Evolutionary conservation across 108 stramenopile species (phyloP).

Genomic region (Bacterosira constricta): DNA sequence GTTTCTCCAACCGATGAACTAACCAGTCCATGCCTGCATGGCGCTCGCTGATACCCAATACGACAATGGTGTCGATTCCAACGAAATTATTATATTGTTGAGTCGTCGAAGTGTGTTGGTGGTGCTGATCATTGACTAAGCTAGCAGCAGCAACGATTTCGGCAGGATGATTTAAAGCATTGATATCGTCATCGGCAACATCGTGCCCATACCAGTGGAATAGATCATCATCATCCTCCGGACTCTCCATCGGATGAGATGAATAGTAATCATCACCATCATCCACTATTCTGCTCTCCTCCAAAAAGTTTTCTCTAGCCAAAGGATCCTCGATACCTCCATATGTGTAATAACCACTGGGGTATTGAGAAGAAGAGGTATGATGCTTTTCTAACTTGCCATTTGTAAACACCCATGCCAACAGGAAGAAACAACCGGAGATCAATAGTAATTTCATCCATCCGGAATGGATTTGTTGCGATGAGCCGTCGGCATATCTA

Average conservation of each 20-base stretch:
- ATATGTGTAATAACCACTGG: conserved; percentile 9
- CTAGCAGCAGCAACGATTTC: background rate
- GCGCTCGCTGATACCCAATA: conserved; percentile 29
- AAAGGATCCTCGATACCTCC: conserved; percentile 24
- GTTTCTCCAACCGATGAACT: conserved; percentile 23
- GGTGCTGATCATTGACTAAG: background rate
- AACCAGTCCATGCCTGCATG: conserved; percentile 32
- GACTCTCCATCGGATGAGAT: background rate
- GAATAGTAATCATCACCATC: conserved; percentile 38
- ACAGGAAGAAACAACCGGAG: conserved; percentile 17
- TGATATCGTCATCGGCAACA: conserved; percentile 14
- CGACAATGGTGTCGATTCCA: conserved; percentile 37
- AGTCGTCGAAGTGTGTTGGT: background rate
- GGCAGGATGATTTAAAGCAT: conserved; percentile 6
- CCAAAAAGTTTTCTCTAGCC: conserved; percentile 9
- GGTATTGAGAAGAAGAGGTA: background rate
- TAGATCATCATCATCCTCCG: conserved; percentile 28
- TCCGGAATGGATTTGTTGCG: conserved; percentile 12
- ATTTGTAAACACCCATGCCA: conserved; percentile 30
- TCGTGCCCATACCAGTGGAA: conserved; percentile 5
- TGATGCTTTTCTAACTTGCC: conserved; percentile 33
- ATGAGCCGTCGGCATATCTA: background rate
- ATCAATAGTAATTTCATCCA: conserved; percentile 30
- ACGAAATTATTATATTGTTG: conserved; percentile 8
- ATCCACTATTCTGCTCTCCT: conserved; percentile 10